phyloP scores from a whole-genome alignment of 768 basidiomycete species.

The Cyathus striatus region DNA sequence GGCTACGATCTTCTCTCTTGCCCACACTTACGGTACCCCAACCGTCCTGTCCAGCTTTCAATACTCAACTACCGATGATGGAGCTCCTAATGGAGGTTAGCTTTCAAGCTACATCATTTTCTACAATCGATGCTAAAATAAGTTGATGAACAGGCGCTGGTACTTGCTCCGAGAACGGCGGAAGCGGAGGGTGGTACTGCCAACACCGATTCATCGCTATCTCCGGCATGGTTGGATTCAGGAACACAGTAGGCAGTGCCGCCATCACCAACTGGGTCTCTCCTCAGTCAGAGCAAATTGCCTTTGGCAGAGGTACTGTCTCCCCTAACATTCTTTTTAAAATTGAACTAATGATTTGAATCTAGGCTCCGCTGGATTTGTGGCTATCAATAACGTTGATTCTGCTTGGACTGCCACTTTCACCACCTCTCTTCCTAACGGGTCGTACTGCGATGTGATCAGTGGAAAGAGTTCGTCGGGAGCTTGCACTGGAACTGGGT shows the following conservation, averaged over 20 bases:
- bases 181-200: slow-evolving; percentile 59
- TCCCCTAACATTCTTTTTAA: background rate
- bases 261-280: slow-evolving; percentile 54
- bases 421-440: slow-evolving; percentile 50
- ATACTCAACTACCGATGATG: slow-evolving; percentile 42
- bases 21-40: slow-evolving; percentile 64
- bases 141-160: slow-evolving; percentile 28
- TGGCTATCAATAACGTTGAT: slow-evolving; percentile 65
- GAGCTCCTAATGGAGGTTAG: slow-evolving; percentile 55
- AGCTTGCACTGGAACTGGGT: slow-evolving; percentile 49
- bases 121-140: background rate
- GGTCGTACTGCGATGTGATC: slow-evolving; percentile 62
- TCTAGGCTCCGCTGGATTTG: slow-evolving; percentile 50
- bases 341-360: background rate
- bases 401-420: slow-evolving; percentile 52
- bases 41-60: slow-evolving; percentile 58
- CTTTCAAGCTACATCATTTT: background rate
- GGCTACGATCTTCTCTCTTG: slow-evolving; percentile 59
- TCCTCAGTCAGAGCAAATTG: slow-evolving; percentile 53
- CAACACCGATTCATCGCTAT: slow-evolving; percentile 60
- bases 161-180: slow-evolving; percentile 44
- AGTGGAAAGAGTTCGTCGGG: slow-evolving; percentile 36
- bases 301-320: slow-evolving; percentile 53
- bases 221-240: slow-evolving; percentile 61
- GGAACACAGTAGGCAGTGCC: slow-evolving; percentile 49